Evolutionary conservation across 257 asterid genomes (phyloP), one percentile per base, ranked within the genome.

Genomic region (Scutellaria barbata): DNA sequence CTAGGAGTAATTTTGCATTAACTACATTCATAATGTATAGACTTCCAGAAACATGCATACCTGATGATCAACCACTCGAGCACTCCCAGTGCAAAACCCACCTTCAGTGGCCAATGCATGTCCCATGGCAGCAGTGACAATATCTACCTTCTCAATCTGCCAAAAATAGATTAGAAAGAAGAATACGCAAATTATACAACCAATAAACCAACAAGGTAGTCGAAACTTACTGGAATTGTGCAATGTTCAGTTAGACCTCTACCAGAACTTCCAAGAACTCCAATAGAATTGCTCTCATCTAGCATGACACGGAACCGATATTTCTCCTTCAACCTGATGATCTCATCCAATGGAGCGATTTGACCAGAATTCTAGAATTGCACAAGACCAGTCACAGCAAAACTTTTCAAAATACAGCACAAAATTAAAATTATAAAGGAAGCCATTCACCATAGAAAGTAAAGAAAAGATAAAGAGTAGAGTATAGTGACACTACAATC

Each of bases 21-120:
- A 76, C 35, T 50, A 66, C 60, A 64, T 74, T 42, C 60, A 45
- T 62, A 63, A 68, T 66, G 2, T 30, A 37, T 46, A 10, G 50
- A 45, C 35, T 10, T 40, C 3, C 30, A 37, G 63, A 22, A 18
- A 59, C 80, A 67, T 50, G 47, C 65, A 61, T 86, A 90, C 99
- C 85, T 94, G 99, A 75, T 94, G 99, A 53, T 94, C 99, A 53
- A 89, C 82, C 75, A 91, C 97, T 83, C 99, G 81, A 48, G 89
- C 76, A 82, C 92, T 94, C 62, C 99, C 99, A 11, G 96, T 89
- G 83, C 99, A 94, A 80, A 94, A 91, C 64, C 99, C 99, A 78
- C 99, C 99, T 81, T 94, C 99, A 14, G 96, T 82, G 68, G 99
- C 99, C 82, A 94, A 82, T 10, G 96, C 95, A 73, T 91, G 92